phyloP scores from a whole-genome alignment of 2,329 filamentous ascomycete species.

The Phialemoniopsis sp. region DNA sequence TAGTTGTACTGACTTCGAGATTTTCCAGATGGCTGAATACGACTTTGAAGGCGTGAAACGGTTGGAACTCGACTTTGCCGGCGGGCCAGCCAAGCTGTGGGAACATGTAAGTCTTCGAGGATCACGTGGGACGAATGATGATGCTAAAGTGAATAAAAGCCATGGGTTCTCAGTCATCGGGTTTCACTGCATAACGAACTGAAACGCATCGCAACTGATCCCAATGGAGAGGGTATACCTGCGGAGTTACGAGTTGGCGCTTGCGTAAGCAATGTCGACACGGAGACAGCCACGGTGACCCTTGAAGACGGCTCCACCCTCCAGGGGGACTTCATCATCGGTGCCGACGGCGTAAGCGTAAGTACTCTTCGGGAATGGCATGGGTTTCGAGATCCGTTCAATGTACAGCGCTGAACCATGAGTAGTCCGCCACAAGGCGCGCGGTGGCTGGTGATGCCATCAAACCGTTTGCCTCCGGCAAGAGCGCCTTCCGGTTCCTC shows the following conservation, averaged over 20 bases:
- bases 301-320: slow-evolving; percentile 37
- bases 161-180: slow-evolving; percentile 49
- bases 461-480: slow-evolving; percentile 39
- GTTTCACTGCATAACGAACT: slow-evolving; percentile 47
- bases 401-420: slow-evolving; percentile 12
- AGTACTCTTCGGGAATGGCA: too few species aligned
- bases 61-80: slow-evolving; percentile 24
- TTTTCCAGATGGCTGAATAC: slow-evolving; percentile 14
- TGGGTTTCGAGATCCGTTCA: background rate
- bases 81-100: slow-evolving; percentile 35
- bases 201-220: slow-evolving; percentile 35
- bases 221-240: slow-evolving; percentile 26
- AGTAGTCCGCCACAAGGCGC: too few species aligned
- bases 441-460: slow-evolving; percentile 5
- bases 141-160: too few species aligned
- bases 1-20: too few species aligned
- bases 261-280: slow-evolving; percentile 37
- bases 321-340: slow-evolving; percentile 44
- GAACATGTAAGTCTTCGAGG: slow-evolving; percentile 24
- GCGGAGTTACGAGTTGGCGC: slow-evolving; percentile 31
- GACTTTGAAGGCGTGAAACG: slow-evolving; percentile 10
- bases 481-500: slow-evolving; percentile 55
- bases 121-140: too few species aligned
- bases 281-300: slow-evolving; percentile 28
- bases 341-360: slow-evolving; percentile 46